phyloP scores from a whole-genome alignment of 2,329 filamentous ascomycete species.

The Sarocladium brachiariae region DNA sequence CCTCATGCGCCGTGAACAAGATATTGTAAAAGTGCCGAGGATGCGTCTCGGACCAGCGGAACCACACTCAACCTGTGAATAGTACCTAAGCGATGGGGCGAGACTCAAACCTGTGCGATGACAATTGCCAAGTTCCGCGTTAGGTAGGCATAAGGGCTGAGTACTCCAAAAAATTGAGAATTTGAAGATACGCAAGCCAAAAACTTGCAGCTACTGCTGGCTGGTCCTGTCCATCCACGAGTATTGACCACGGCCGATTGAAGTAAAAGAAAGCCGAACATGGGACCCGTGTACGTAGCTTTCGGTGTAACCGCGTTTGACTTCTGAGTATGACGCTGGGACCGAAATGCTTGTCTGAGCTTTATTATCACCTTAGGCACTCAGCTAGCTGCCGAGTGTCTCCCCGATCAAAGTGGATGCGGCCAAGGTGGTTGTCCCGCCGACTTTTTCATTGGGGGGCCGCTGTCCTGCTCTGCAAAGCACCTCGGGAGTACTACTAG shows the following conservation, averaged over 20 bases:
- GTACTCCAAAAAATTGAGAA: too few relatives aligned
- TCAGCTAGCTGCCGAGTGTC: conserved; percentile 2
- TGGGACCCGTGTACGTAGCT: neutral
- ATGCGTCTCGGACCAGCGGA: conserved; percentile 2
- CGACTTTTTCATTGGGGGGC: conserved; percentile 4
- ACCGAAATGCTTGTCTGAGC: neutral
- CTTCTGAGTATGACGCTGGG: neutral
- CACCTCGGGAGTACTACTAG: neutral
- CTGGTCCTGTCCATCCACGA: too few relatives aligned
- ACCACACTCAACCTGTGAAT: neutral
- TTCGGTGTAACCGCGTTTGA: neutral
- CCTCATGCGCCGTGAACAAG: neutral
- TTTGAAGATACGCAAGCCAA: neutral
- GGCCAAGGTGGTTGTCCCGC: conserved; percentile 1
- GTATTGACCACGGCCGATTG: neutral
- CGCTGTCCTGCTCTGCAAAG: neutral
- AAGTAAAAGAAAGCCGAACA: neutral
- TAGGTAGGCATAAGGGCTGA: too few relatives aligned
- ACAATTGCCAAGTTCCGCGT: conserved; percentile 1
- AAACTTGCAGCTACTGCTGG: too few relatives aligned
- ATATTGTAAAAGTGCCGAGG: neutral
- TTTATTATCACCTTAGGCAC: too few relatives aligned
- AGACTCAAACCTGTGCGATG: conserved; percentile 1
- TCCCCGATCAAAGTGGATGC: neutral
- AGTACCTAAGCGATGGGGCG: neutral